Conservation (phyloP, 148 eudicot genomes). For the Camellia japonica region DNA sequence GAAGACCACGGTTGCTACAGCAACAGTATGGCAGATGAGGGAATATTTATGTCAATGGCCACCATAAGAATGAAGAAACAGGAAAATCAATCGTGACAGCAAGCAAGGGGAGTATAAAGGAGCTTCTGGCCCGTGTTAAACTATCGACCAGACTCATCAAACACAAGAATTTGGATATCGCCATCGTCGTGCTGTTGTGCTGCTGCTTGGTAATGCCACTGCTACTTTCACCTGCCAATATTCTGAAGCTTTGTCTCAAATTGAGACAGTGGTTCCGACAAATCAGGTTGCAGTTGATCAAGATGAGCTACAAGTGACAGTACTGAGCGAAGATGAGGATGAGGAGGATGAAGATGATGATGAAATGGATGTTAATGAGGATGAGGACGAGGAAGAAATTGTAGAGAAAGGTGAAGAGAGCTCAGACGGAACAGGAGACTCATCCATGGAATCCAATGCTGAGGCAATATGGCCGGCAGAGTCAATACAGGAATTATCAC, state of each 20-base stretch:
- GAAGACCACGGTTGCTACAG: neutral
- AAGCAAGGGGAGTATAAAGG: neutral
- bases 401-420: conserved; percentile 21
- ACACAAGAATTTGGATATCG: conserved; percentile 15
- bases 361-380: neutral
- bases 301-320: too few species aligned
- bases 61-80: neutral
- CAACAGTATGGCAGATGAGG: too few species aligned
- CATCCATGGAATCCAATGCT: conserved; percentile 29
- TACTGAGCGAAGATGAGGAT: too few species aligned
- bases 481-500: conserved; percentile 12
- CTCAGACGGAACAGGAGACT: conserved; percentile 30
- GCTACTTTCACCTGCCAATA: conserved; percentile 15
- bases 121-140: neutral
- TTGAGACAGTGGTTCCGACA: too few species aligned
- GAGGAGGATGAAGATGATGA: neutral
- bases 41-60: neutral
- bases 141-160: neutral
- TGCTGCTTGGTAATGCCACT: conserved; percentile 9
- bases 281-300: too few species aligned
- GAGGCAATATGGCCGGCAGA: conserved; percentile 28
- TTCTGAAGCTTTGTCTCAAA: conserved; percentile 15
- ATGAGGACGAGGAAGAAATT: conserved; percentile 1
- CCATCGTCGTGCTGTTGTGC: neutral
- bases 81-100: neutral